These are phyloP conservation scores for Syzygium aqueum DNA, from an alignment of 345 rosid species.

Conservation along the genomic window DNA sequence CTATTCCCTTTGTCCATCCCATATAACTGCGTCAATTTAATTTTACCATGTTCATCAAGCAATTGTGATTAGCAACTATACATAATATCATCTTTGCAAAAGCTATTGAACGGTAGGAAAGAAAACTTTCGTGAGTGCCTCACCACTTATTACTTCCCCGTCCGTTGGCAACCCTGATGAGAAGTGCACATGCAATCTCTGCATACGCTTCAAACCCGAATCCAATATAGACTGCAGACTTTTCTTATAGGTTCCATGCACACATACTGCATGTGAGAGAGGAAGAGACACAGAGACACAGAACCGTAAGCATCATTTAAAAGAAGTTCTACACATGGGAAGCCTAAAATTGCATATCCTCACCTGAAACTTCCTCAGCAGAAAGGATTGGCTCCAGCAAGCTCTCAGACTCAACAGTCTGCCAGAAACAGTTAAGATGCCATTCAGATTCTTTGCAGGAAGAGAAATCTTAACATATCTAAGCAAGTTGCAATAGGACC, in stretches of 20 bases:
- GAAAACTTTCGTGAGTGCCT: background rate
- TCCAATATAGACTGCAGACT: constrained; percentile 65
- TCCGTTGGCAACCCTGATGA: constrained; percentile 78
- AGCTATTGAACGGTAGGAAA: background rate
- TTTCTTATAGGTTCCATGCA: constrained; percentile 82
- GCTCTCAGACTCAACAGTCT: constrained; percentile 76
- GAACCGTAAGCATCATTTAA: background rate
- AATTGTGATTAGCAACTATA: background rate
- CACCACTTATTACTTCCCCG: constrained; percentile 82
- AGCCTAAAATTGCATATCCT: background rate
- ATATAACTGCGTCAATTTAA: background rate
- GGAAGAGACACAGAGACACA: background rate
- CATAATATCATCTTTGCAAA: background rate
- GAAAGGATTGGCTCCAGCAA: constrained; percentile 64
- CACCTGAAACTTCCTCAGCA: constrained; percentile 66
- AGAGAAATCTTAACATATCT: background rate
- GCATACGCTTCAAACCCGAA: constrained; percentile 75
- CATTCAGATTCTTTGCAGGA: background rate
- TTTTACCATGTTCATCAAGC: background rate
- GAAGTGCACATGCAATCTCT: constrained; percentile 83
- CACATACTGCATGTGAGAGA: constrained; percentile 48
- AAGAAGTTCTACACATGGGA: background rate
- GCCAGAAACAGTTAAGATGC: constrained; percentile 6
- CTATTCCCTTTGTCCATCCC: background rate
- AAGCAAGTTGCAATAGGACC: background rate